Conservation (phyloP, 345 rosid species). For the Ceriops tagal region DNA sequence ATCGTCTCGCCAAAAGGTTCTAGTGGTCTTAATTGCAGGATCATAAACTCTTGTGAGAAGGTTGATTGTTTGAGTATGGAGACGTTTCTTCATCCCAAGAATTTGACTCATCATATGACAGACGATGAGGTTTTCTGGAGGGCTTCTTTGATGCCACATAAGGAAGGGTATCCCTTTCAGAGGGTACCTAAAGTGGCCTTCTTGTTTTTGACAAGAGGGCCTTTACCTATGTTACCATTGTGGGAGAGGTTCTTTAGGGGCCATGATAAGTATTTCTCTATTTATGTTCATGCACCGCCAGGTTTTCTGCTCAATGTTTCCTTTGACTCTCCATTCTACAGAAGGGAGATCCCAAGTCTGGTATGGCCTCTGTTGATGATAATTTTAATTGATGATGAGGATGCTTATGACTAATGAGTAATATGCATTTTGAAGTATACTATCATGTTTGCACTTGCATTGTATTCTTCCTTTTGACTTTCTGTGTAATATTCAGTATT, state of each 20-base stretch:
- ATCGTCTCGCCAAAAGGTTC: slow-evolving; percentile 22
- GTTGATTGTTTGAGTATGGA: slow-evolving; percentile 48
- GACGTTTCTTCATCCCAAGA: slow-evolving; percentile 47
- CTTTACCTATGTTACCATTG: slow-evolving; percentile 74
- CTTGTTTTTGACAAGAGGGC: slow-evolving; percentile 89
- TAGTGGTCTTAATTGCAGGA: slow-evolving; percentile 27
- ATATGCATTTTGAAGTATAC: not conserved
- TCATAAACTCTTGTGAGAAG: slow-evolving; percentile 31
- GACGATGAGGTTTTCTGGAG: slow-evolving; percentile 80
- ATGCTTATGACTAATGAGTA: not conserved
- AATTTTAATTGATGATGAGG: not conserved
- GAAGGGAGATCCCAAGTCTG: slow-evolving; percentile 75
- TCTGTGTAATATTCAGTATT: no score
- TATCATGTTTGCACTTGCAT: not conserved
- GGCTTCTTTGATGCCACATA: slow-evolving; percentile 73
- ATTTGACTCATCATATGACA: slow-evolving; percentile 50
- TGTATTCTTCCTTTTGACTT: no score
- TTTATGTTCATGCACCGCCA: slow-evolving; percentile 66
- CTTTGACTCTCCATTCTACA: slow-evolving; percentile 53
- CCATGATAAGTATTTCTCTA: slow-evolving; percentile 48
- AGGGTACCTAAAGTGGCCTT: slow-evolving; percentile 79
- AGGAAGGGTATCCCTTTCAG: slow-evolving; percentile 53
- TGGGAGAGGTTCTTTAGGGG: slow-evolving; percentile 91
- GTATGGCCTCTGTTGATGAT: slow-evolving; percentile 27
- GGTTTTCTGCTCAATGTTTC: slow-evolving; percentile 54